Evolutionary conservation across 2,329 filamentous ascomycete species (phyloP), one percentile per base, ranked within the genome.

Genomic region (Trichoderma sp.): DNA sequence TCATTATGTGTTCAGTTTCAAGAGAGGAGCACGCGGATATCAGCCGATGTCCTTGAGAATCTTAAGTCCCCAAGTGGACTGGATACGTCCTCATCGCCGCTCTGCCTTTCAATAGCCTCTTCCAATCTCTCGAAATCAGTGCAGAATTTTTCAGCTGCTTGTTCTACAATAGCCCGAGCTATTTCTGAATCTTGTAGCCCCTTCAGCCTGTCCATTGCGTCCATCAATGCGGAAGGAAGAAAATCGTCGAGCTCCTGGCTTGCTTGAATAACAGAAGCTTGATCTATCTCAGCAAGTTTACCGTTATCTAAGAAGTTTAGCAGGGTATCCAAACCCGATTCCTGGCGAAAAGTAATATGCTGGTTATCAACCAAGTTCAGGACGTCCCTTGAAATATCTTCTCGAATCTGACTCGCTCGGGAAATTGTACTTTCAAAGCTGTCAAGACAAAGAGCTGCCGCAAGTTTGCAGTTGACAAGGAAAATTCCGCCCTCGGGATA

Each of bases 201-300:
- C 74, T 91, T 91, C 30, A 98, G 81, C 73, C 94, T 93, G 65
- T 96, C 92, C 76, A 93, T 90, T 3, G 95, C 95, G 79, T 99
- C 96, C 85, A 98, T 95, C 34, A 97, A 86, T 3, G 95, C 96
- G 1, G 94, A 97, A 0, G 96, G 95, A 28, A 99, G 84, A 82
- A 98, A 99, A 73, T 94, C 91, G 78, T 99, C 96, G 7, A 99
- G 85, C 53, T 87, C 88, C 76, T 95, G 93, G 76, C 93, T 93
- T 2, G 91, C 90, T 64, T 85, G 82, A 1, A 87, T 82, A n/a
- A 98, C 84, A 55, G 81, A 79, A 50, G 79, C 75, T 9, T 75
- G 32, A 26, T 47, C 20, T 17, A 71, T 26, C 17, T n/a, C n/a
- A 6, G 26, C 75, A n/a, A 72, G 71, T 74, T 75, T 13, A 80